Conservation (phyloP, 2,329 filamentous ascomycete species). For the Pseudogymnoascus sp. region DNA sequence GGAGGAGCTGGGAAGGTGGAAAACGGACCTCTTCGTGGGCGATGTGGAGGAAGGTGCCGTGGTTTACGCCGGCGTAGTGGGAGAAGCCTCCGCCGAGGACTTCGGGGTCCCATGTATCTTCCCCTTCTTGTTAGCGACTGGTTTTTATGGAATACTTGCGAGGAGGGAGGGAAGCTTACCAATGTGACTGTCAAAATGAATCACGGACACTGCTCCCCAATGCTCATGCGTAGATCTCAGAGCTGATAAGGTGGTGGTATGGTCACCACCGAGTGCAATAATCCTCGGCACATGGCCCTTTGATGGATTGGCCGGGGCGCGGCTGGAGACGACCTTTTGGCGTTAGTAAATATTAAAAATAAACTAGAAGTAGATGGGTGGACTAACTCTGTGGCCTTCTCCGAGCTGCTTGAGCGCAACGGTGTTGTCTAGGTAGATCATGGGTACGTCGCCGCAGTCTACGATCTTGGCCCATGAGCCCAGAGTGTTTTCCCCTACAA, state of each 20-base stretch:
- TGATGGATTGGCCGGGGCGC: neutral
- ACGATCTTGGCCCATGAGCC: slow-evolving; percentile 39
- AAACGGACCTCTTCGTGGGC: slow-evolving; percentile 21
- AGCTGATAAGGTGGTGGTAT: slow-evolving; percentile 13
- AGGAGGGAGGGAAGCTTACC: neutral
- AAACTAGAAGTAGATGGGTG: no score
- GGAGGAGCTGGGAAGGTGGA: no score
- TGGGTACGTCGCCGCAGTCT: slow-evolving; percentile 42
- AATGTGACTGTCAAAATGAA: slow-evolving; percentile 15
- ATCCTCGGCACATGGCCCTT: slow-evolving; percentile 9
- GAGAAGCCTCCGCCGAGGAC: slow-evolving; percentile 36
- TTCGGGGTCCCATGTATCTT: slow-evolving; percentile 43
- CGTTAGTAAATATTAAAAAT: slow-evolving; percentile 33
- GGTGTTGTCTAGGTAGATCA: slow-evolving; percentile 38
- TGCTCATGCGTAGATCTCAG: slow-evolving; percentile 7
- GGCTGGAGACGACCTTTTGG: slow-evolving; percentile 39
- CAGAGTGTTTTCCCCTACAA: slow-evolving; percentile 30
- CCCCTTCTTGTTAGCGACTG: slow-evolving; percentile 16
- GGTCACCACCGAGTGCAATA: slow-evolving; percentile 16
- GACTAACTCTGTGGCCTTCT: slow-evolving; percentile 10
- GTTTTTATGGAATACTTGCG: no score
- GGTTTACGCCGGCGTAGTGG: slow-evolving; percentile 26
- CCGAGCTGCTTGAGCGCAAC: slow-evolving; percentile 13
- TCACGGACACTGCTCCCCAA: slow-evolving; percentile 14
- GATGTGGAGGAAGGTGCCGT: slow-evolving; percentile 29